A percentile compares a stretch with the other conserved stretches of the same genome.
phyloP scores from a whole-genome alignment of 768 basidiomycete genomes.

The Leucocoprinus leucothites region DNA sequence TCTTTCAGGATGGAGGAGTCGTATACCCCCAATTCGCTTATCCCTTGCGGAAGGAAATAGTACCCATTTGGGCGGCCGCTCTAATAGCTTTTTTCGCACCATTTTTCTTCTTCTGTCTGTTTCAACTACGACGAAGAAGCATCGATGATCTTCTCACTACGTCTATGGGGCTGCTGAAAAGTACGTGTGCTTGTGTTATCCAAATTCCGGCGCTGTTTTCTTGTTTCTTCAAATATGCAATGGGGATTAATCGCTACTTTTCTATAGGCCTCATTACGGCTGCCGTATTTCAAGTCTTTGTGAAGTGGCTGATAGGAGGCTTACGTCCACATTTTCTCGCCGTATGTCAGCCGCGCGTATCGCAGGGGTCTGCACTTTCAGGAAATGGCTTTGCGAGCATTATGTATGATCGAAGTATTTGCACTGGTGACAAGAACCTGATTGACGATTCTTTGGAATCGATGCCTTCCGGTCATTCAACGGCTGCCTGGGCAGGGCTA shows the following conservation, averaged over 20 bases:
- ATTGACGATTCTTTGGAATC: conserved; percentile 57
- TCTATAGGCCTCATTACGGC: conserved; percentile 26
- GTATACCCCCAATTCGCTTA: conserved; percentile 44
- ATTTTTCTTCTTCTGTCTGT: conserved; percentile 35
- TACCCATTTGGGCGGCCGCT: conserved; percentile 52
- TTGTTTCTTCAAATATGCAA: not conserved
- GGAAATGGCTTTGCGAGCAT: conserved; percentile 46
- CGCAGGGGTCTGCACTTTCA: conserved; percentile 21
- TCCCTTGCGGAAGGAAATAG: conserved; percentile 46
- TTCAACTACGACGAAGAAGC: conserved; percentile 47
- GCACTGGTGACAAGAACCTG: conserved; percentile 49
- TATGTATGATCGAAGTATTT: conserved; percentile 51
- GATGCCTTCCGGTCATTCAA: conserved; percentile 56
- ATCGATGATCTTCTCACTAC: conserved; percentile 45
- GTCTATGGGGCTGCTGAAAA: conserved; percentile 51
- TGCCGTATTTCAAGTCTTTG: conserved; percentile 40
- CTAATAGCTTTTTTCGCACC: conserved; percentile 53
- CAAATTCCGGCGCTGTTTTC: conserved; percentile 8
- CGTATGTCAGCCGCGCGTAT: conserved; percentile 47
- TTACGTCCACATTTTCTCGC: conserved; percentile 50
- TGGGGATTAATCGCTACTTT: not conserved
- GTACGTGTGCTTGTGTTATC: conserved; percentile 25
- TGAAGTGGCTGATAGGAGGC: conserved; percentile 54
- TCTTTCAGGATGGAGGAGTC: conserved; percentile 42
- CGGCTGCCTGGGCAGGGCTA: conserved; percentile 56